phyloP scores from a whole-genome alignment of 768 basidiomycete species.

The Amanita fuliginea region DNA sequence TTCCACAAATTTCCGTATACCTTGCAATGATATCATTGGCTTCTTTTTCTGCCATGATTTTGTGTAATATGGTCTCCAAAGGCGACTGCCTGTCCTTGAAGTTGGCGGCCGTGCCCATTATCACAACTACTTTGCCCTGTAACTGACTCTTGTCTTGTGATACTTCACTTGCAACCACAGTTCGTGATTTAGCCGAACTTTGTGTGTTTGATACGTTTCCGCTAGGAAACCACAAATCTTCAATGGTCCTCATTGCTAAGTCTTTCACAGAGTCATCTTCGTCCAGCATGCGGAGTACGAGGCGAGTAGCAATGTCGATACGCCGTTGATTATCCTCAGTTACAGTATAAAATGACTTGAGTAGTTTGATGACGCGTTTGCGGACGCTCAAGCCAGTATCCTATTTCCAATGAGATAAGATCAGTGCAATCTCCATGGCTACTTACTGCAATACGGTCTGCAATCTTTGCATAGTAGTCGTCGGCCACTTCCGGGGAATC shows the following conservation, averaged over 20 bases:
- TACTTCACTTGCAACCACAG: constrained; percentile 15
- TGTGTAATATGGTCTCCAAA: constrained; percentile 76
- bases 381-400: constrained; percentile 91
- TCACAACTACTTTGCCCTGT: constrained; percentile 59
- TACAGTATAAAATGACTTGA: constrained; percentile 70
- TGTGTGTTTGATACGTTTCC: constrained; percentile 17
- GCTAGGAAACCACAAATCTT: constrained; percentile 81
- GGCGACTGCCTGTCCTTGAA: constrained; percentile 80
- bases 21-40: constrained; percentile 39
- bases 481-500: constrained; percentile 80
- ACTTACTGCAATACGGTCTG: constrained; percentile 81
- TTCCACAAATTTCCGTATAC: constrained; percentile 78
- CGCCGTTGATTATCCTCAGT: constrained; percentile 48
- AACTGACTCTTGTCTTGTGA: constrained; percentile 42
- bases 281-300: constrained; percentile 79
- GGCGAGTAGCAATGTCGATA: constrained; percentile 71
- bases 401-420: constrained; percentile 26
- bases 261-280: constrained; percentile 96
- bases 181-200: constrained; percentile 15
- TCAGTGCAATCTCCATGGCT: neutral
- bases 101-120: constrained; percentile 76
- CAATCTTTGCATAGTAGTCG: constrained; percentile 82
- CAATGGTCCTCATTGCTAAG: constrained; percentile 78
- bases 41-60: constrained; percentile 69
- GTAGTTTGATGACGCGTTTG: constrained; percentile 91